Conservation (phyloP, 352 stramenopile genomes). For the Phytophthora pinifolia region DNA sequence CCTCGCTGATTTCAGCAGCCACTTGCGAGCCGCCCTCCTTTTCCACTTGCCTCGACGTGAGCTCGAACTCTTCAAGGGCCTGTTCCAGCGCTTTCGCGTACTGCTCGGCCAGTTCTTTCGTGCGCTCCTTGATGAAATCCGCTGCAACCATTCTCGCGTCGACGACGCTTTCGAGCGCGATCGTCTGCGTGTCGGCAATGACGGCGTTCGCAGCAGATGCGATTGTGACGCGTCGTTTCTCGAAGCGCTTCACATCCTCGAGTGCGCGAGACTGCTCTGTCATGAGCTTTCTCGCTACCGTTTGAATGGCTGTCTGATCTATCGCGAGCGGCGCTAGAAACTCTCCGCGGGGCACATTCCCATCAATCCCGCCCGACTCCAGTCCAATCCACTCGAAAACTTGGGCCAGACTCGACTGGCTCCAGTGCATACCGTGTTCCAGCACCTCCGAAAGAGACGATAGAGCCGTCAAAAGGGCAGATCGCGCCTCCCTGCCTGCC, state of each 20-base stretch:
- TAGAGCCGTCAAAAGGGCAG: neutral
- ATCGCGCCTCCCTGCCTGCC: neutral
- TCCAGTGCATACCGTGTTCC: conserved; percentile 3
- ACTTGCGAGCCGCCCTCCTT: conserved; percentile 6
- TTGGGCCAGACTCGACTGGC: conserved; percentile 7
- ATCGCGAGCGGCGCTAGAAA: conserved; percentile 13
- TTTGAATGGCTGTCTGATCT: conserved; percentile 19
- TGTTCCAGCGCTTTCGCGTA: conserved; percentile 38
- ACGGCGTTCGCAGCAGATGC: conserved; percentile 36
- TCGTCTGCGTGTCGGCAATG: conserved; percentile 38
- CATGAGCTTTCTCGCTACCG: conserved; percentile 24
- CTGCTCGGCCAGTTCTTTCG: conserved; percentile 30
- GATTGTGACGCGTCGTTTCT: conserved; percentile 41
- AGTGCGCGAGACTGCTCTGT: conserved; percentile 43
- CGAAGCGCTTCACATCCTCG: conserved; percentile 49
- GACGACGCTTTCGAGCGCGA: conserved; percentile 39
- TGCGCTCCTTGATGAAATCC: conserved; percentile 41
- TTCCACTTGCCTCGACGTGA: conserved; percentile 18
- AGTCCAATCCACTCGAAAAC: conserved; percentile 20
- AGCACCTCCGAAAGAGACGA: conserved; percentile 11
- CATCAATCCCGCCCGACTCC: conserved; percentile 13
- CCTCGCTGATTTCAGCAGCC: conserved; percentile 2
- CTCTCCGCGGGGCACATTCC: conserved; percentile 11
- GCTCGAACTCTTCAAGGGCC: conserved; percentile 40
- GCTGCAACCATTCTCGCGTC: conserved; percentile 40